Evolutionary conservation across 1,284 basidiomycete genomes (phyloP), one percentile per base, ranked within the genome.

Genomic region (Trichosporon asahii): DNA sequence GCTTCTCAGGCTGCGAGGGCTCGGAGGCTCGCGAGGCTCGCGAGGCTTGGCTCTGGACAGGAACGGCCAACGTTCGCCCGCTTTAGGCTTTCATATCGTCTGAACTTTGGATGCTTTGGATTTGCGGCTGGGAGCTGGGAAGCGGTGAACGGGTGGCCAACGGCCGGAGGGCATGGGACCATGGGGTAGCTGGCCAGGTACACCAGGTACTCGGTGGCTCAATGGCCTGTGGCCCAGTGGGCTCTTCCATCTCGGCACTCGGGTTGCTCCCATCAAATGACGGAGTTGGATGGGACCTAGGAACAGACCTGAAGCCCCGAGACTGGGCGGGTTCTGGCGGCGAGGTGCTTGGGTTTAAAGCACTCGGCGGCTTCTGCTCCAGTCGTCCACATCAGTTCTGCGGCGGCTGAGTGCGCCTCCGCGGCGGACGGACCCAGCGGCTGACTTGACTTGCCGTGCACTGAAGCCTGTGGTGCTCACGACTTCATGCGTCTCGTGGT

Each of bases 21-120:
- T 21, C 8, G 49, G 49, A 53, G 21, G 49, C n/a, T 21, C 7
- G 49, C 21, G 23, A 53, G 49, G 49, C 49, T 53, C 49, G 49
- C 49, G 49, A 23, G 49, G 49, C 49, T 53, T 53, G 49, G 21
- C 49, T 25, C 8, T 25, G 21, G 49, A 53, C 49, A 53, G 49
- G 49, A 53, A 53, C 49, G 49, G 23, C 49, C 49, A 53, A 21
- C 25, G 49, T 25, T 53, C 49, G 49, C 49, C 49, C 49, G 49
- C 49, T 53, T 53, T 53, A 53, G 49, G 49, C 49, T 53, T 53
- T 53, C 49, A 53, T 53, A 53, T 53, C 49, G n/a, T 8, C 49
- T 53, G 49, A 53, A 53, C 49, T 53, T 53, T 53, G 49, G 49
- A 53, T 53, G 49, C 49, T 25, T 53, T 53, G 49, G 49, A 53